phyloP scores from a whole-genome alignment of 345 rosid species.

The Ceriops tagal region DNA sequence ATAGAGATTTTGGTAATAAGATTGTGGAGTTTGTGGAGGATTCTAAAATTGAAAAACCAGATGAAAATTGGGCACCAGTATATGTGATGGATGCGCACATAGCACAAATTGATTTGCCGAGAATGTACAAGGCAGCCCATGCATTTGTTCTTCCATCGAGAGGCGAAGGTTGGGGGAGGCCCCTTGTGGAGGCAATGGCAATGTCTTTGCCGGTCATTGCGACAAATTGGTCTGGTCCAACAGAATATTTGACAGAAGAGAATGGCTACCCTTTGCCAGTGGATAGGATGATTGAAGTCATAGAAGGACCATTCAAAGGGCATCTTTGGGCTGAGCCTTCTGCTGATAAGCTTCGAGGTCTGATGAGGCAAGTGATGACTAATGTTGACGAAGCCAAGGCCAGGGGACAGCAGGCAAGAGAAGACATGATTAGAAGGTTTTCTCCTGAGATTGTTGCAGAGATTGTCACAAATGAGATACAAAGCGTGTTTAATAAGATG shows the following conservation, averaged over 20 bases:
- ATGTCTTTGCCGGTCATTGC: constrained; percentile 79
- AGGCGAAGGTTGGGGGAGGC: constrained; percentile 93
- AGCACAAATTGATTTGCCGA: constrained; percentile 68
- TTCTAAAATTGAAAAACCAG: constrained; percentile 37
- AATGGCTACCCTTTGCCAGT: constrained; percentile 68
- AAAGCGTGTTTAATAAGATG: constrained; percentile 26
- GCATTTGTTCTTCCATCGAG: constrained; percentile 80
- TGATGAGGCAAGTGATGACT: constrained; percentile 59
- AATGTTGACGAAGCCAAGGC: constrained; percentile 49
- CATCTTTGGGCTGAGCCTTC: constrained; percentile 87
- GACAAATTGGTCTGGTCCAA: constrained; percentile 85
- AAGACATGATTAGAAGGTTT: constrained; percentile 65
- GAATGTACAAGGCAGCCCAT: constrained; percentile 66
- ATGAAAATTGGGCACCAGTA: constrained; percentile 47
- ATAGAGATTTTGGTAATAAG: constrained; percentile 61
- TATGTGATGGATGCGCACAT: constrained; percentile 63
- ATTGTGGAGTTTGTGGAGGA: constrained; percentile 56
- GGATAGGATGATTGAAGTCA: constrained; percentile 55
- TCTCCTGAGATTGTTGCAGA: constrained; percentile 67
- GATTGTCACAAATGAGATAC: constrained; percentile 45
- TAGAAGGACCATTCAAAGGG: constrained; percentile 74
- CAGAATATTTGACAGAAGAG: constrained; percentile 63
- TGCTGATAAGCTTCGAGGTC: constrained; percentile 42
- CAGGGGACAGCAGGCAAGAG: constrained; percentile 63
- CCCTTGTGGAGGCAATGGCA: constrained; percentile 82